Evolutionary conservation across 768 basidiomycete genomes (phyloP).

Genomic region (Lactarius hengduanensis): DNA sequence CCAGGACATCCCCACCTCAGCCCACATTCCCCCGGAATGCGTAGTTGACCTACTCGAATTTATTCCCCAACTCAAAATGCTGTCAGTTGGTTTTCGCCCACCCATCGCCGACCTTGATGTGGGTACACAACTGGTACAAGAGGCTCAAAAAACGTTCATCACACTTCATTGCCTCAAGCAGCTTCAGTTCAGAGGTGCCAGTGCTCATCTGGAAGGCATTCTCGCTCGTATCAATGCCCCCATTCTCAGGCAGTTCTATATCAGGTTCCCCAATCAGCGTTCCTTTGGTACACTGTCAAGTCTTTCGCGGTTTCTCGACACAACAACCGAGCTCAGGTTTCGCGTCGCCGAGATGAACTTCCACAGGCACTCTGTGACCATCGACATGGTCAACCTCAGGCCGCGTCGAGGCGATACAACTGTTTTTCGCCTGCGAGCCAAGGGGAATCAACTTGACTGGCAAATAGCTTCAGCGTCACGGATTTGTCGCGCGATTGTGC

Average conservation of each 20-base stretch:
- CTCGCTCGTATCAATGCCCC: slow-evolving; percentile 6
- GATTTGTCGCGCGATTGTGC: not conserved
- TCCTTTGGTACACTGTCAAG: not conserved
- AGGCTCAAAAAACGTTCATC: not conserved
- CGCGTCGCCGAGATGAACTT: not conserved
- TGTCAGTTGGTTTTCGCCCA: not conserved
- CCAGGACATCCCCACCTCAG: not conserved
- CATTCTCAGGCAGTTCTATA: not conserved
- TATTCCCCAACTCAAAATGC: slow-evolving; percentile 3
- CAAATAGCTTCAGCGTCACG: not conserved
- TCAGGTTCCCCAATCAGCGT: not conserved
- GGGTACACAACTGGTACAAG: not conserved
- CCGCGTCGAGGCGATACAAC: not conserved
- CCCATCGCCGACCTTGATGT: not conserved
- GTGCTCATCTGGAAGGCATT: not conserved
- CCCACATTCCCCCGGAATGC: not conserved
- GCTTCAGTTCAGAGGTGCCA: not conserved
- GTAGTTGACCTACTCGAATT: not conserved
- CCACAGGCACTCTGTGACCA: not conserved
- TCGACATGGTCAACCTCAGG: not conserved
- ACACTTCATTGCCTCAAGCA: slow-evolving; percentile 6
- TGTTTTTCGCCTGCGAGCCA: not conserved
- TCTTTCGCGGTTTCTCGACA: slow-evolving; percentile 1
- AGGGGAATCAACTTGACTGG: not conserved
- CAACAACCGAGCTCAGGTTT: not conserved